A percentile compares a stretch with the other conserved stretches of the same genome.
Evolutionary conservation across 2,329 filamentous ascomycete species (phyloP).

Genomic region (Calonectria pauciramosa): DNA sequence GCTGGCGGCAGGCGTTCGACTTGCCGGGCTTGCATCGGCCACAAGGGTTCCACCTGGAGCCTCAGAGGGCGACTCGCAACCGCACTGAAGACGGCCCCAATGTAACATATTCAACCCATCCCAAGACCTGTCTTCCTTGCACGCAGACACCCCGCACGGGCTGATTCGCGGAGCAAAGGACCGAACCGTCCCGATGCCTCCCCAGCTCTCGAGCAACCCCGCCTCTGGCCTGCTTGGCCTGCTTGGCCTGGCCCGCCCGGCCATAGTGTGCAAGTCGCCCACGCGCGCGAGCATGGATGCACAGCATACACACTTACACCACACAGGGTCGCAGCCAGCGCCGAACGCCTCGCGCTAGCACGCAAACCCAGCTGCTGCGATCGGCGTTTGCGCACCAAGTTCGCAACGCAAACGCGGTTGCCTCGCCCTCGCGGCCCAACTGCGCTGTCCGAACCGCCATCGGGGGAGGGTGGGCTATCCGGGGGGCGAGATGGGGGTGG

Average conservation of each 20-base stretch:
- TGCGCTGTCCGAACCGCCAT: not conserved
- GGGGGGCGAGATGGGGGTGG: conserved; percentile 27
- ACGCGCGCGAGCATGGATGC: conserved; percentile 10
- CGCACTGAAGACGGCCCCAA: not conserved
- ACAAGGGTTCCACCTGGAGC: conserved; percentile 4
- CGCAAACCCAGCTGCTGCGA: not conserved
- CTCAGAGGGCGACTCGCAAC: not conserved
- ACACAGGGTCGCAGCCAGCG: not conserved
- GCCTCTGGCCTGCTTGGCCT: not conserved
- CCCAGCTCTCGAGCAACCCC: not conserved
- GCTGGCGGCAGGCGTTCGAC: not conserved
- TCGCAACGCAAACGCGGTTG: not conserved
- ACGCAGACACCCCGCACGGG: conserved; percentile 9
- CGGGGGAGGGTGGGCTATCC: not conserved
- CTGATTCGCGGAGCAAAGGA: conserved; percentile 10
- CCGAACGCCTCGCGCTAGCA: conserved; percentile 22
- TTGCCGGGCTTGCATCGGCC: not conserved
- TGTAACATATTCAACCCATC: conserved; percentile 5
- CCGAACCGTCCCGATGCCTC: conserved; percentile 18
- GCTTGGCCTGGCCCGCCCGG: too few species aligned
- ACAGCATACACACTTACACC: conserved; percentile 14
- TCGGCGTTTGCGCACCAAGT: conserved; percentile 23
- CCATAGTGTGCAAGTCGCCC: conserved; percentile 6
- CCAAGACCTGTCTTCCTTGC: conserved; percentile 1
- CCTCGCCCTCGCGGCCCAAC: conserved; percentile 41